A percentile compares a stretch with the other conserved stretches of the same genome.
Conservation (phyloP, 805 yeast species). For the Saccharomycopsis sp. region DNA sequence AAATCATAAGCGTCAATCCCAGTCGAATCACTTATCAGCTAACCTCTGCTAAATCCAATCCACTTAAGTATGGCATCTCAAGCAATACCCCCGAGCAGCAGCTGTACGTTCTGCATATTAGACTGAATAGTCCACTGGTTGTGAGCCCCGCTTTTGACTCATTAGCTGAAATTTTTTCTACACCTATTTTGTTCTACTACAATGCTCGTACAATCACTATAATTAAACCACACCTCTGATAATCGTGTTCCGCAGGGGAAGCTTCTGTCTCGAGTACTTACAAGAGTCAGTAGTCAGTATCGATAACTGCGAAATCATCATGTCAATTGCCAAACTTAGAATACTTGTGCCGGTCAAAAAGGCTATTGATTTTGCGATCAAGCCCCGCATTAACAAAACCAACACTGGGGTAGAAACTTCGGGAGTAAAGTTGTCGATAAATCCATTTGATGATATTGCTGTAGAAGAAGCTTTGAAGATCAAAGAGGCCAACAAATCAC, state of each 20-base stretch:
- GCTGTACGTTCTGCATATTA: too few relatives aligned
- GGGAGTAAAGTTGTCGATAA: constrained; percentile 87
- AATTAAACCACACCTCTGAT: not conserved
- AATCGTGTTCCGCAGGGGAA: not conserved
- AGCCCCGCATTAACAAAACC: constrained; percentile 85
- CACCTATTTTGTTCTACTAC: not conserved
- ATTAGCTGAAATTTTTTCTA: not conserved
- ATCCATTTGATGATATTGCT: constrained; percentile 98
- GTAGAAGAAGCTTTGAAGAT: constrained; percentile 88
- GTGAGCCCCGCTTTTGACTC: not conserved
- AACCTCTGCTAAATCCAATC: too few relatives aligned
- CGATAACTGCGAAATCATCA: not conserved
- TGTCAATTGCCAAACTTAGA: constrained; percentile 38
- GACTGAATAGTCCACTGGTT: too few relatives aligned
- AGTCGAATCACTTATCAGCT: too few relatives aligned
- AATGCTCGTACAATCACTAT: not conserved
- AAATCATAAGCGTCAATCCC: too few relatives aligned
- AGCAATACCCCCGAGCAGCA: too few relatives aligned
- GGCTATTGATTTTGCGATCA: constrained; percentile 88
- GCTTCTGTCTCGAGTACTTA: too few relatives aligned
- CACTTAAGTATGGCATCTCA: too few relatives aligned
- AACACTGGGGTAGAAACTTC: constrained; percentile 79
- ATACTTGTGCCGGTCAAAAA: constrained; percentile 93
- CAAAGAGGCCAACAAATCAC: constrained; percentile 53
- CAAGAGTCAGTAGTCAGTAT: too few relatives aligned